Base-by-base conservation (phyloP, 108 stramenopile genomes). In the Cyclotella sp. region DNA sequence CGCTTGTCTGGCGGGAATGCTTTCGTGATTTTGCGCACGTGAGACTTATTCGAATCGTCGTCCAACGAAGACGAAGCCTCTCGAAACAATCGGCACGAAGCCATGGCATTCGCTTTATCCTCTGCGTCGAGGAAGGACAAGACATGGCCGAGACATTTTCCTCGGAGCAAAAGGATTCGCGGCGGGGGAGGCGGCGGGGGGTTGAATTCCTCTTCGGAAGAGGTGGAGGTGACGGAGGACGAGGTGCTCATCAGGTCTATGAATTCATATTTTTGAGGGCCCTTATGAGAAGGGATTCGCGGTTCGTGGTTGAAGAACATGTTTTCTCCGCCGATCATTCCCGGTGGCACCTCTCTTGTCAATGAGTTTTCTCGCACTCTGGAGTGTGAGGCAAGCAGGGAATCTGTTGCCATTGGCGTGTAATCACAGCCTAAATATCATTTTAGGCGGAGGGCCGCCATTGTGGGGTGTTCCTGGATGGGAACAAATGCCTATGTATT, bases 131-230 rank as follows among this genome's bases (percentile, higher is more conserved):
- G 18, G 52, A 68, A 68, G 26, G 10, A 1, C 1, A 68, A 52
- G 6, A 53, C 67, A 0, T 34, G 10, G 6, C 16, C 22, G 8
- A 68, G 39, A 16, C 67, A 68, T 9, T 2, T 21, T 39, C 67
- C 67, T 2, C 42, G 49, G 0, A 68, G 67, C 16, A 68, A 21
- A 0, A 68, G 29, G 67, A 68, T 68, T 9, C 67, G 49, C 15
- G 67, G 67, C 15, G 67, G 67, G n/a, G 67, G 67, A 7, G 67
- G 67, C 7, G 67, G 67, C 4, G 67, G 67, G 8, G 29, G 67
- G 42, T 34, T 34, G 51, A 51, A 30, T 34, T 68, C 67, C 27
- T 68, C 49, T 30, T 68, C 67, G 67, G 63, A 64, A 2, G 39
- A 41, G 14, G 30, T 11, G 61, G 30, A 30, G 6, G 12, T 24